Evolutionary conservation across 768 basidiomycete genomes (phyloP), one percentile per base, ranked within the genome.

Genomic region (Myochromella boudieri): DNA sequence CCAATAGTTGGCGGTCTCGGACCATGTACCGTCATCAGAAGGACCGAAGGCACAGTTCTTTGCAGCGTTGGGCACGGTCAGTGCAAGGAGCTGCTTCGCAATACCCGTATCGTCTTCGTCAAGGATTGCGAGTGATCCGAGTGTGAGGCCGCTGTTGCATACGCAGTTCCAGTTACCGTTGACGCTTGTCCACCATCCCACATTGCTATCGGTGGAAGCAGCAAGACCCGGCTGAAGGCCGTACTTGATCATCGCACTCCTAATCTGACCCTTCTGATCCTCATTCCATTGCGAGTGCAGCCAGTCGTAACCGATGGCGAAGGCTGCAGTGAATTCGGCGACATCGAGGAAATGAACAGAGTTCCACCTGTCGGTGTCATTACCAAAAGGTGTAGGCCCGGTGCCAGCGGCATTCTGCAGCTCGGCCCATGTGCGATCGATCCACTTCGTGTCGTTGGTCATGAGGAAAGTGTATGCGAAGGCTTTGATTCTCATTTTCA

Each of bases 91-190:
- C 39, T 78, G 69, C 46, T 71, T 57, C 0, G 95, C 89, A 37
- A 68, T 72, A 27, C 90, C 89, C 5, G 86, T 86, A 11, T 76
- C 80, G 56, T 95, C 86, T 55, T 95, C 90, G 25, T 78, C 84
- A 11, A 93, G 70, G 59, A 99, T 93, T 26, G 97, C 94, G 47
- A 99, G 83, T 1, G 97, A 81, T 37, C 78, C 97, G 61, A 97
- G 64, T 15, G 88, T 92, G 52, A 98, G 71, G 47, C 97, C 97
- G 37, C 81, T 80, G 64, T 97, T 98, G 73, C 87, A 93, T 46
- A 92, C 91, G 64, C 95, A 97, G 65, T 99, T 99, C 97, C 97
- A 99, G 75, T 98, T 99, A 15, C 95, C 95, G 50, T 76, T 76
- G 37, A 80, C 78, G 51, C 71, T 76, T 41, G 54, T 75, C 94